Base-by-base conservation (phyloP, 495 filamentous ascomycete genomes). In the Tetracladium setigerum region DNA sequence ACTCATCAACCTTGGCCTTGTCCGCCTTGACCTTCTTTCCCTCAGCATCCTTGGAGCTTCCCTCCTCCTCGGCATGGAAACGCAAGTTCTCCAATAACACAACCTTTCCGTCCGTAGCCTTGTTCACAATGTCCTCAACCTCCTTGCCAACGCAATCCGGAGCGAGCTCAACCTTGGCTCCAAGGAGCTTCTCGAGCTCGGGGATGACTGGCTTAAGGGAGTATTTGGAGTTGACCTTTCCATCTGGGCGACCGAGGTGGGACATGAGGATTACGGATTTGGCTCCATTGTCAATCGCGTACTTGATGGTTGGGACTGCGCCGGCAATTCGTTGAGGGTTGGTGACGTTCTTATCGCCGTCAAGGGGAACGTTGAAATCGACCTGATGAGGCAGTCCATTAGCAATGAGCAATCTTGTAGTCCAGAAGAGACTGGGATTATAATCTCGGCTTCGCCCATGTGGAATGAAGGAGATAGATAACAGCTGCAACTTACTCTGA, bases 11-110 rank as follows among this genome's bases (percentile, higher is more conserved):
- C 63, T 85, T 81, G 53, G 72, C 86, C 74, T 92, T 89, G 62
- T 96, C 90, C 55, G 92, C 94, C 79, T 96, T 97, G 62, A 89
- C 81, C 76, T 97, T 99, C 70, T 96, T 96, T 56, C 90, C 94
- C 22, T 92, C 81, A 38, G 74, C 81, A 62, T 95, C 89, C 73
- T 91, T 92, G 55, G 70, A 84, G 72, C 86, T 94, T 50, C 92
- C 92, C 71, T 99, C 92, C 71, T 99, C 92, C 74, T 96, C 92
- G 40, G 84, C 72, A 66, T 99, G 92, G 77, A 97, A 99, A 39
- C 92, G 86, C 62, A 99, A 73, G 72, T 99, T 99, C 78, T 99
- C 92, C 19, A 99, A 74, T 16, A 99, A 78, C 36, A 99, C 75
- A 17, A 99, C 80, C 52, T 87, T 80, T 56, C 94, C 92, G 62